Conservation (phyloP, 1,284 basidiomycete species). For the Boletus subluridellus region DNA sequence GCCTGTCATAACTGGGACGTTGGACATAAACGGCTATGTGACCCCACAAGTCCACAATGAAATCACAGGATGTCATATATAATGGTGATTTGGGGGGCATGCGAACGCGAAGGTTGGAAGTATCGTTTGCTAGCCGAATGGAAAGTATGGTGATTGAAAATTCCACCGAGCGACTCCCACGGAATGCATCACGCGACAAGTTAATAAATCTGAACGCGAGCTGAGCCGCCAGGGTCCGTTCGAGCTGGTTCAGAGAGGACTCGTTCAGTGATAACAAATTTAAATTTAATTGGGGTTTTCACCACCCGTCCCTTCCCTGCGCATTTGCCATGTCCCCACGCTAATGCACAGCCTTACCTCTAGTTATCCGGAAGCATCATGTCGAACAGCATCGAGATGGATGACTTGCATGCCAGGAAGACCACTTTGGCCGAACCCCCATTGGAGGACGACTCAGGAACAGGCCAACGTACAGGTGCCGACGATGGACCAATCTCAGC, state of each 20-base stretch:
- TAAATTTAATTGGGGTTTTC: background rate
- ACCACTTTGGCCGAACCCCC: conserved; percentile 4
- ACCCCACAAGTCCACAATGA: too few relatives aligned
- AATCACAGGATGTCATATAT: too few relatives aligned
- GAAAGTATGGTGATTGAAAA: background rate
- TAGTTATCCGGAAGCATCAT: conserved; percentile 8
- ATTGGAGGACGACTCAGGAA: conserved; percentile 1
- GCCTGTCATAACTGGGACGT: too few relatives aligned
- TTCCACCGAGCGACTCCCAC: conserved; percentile 3
- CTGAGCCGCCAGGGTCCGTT: background rate
- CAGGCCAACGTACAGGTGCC: background rate
- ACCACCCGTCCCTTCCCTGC: background rate
- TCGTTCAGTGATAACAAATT: too few relatives aligned
- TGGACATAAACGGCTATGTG: too few relatives aligned
- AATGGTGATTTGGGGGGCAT: background rate
- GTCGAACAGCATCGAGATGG: conserved; percentile 27
- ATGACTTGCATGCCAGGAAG: conserved; percentile 8
- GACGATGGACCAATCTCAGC: conserved; percentile 27
- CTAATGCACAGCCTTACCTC: too few relatives aligned
- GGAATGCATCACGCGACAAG: background rate
- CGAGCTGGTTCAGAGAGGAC: conserved; percentile 7
- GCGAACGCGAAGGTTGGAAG: background rate
- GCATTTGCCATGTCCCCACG: too few relatives aligned
- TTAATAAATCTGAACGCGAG: background rate
- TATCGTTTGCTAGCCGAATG: too few relatives aligned